These are phyloP conservation scores for Rhodosporidiobolus odoratus DNA, from an alignment of 768 basidiomycete species.

Conservation along the genomic window DNA sequence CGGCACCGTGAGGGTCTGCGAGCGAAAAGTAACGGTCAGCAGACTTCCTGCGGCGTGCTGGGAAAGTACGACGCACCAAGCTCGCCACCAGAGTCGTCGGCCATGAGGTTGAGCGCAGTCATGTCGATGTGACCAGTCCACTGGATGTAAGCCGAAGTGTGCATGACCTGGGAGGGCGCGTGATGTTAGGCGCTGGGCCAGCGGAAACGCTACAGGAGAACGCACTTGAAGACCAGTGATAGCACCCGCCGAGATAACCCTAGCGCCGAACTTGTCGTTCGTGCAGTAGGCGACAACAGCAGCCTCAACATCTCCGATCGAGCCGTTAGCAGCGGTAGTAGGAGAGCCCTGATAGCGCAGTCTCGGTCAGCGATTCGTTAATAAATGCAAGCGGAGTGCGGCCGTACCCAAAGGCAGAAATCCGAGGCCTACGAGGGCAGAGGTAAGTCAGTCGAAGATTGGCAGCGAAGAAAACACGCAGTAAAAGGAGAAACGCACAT, in stretches of 20 bases:
- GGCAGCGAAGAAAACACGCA: conserved; percentile 34
- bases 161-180: conserved; percentile 1
- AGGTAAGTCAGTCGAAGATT: too few species aligned
- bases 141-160: conserved; percentile 49
- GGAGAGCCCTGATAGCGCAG: conserved; percentile 2
- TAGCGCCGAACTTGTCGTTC: conserved; percentile 58
- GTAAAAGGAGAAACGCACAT: too few species aligned
- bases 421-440: too few species aligned
- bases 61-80: conserved; percentile 4
- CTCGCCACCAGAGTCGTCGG: conserved; percentile 65
- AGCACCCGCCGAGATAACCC: conserved; percentile 61
- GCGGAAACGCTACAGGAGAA: conserved; percentile 47
- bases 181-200: background rate
- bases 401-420: conserved; percentile 34
- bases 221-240: conserved; percentile 53
- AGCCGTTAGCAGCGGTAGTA: conserved; percentile 13
- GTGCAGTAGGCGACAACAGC: conserved; percentile 43
- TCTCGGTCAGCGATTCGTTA: too few species aligned
- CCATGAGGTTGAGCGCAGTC: conserved; percentile 53
- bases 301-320: conserved; percentile 36
- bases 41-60: background rate
- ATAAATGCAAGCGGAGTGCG: background rate
- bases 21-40: background rate
- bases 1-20: conserved; percentile 21
- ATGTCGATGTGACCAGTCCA: conserved; percentile 63